Evolutionary conservation across 495 filamentous ascomycete species (phyloP), one percentile per base, ranked within the genome.

Genomic region (Cladorrhinum samala): DNA sequence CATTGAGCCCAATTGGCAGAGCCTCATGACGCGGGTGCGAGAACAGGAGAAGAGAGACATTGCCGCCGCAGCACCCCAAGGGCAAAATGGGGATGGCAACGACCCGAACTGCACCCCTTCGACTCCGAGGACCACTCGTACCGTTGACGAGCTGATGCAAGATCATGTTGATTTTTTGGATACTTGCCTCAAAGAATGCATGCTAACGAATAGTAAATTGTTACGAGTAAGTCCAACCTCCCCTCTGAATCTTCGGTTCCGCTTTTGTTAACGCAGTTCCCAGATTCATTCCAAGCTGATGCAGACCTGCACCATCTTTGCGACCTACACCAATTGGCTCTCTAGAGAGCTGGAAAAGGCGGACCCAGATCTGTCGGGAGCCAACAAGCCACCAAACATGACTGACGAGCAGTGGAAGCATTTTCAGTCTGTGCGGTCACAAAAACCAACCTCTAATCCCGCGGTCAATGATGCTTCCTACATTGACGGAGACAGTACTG

Each of bases 161-260:
- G 92, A 97, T 67, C 93, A 98, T 75, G 91, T 98, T 25, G 93
- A 97, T 70, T 97, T 97, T 67, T 69, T 98, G 50, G 93, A 96
- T 62, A 96, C 92, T 11, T 98, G 93, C 68, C 73, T 98, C 50
- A 97, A 97, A 72, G 93, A 96, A 72, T 96, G 94, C 75, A 96
- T 96, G 92, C 78, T 98, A 30, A 97, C 94, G 9, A 96, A 98
- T 65, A 86, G 87, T 49, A 96, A 95, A 69, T 71, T 98, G 7
- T 73, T 98, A 17, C 84, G 88, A 74, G 93, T 96, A 78, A 45
- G 79, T 68, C 17, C 38, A 19, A 36, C 23, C 17, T 25, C 25
- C 39, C 42, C 20, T 36, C 17, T 24, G 37, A 33, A 33, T 6
- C 27, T 33, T 33, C 27, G 5, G 19, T 37, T 46, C 4, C 23